phyloP scores from a whole-genome alignment of 2,329 filamentous ascomycete genomes.

The Niveomyces coronatus region DNA sequence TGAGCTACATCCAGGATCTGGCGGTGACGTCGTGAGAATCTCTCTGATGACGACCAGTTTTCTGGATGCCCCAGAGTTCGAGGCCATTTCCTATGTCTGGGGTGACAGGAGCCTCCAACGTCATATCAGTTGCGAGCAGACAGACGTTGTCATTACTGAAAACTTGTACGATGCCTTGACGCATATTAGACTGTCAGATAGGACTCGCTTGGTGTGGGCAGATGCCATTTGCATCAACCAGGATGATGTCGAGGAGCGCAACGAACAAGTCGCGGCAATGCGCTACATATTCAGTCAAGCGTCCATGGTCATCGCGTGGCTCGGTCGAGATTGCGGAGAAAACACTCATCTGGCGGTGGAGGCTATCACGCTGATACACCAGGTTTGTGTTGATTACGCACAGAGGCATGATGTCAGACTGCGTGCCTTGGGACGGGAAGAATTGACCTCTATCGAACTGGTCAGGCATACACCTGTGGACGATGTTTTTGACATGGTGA shows the following conservation, averaged over 20 bases:
- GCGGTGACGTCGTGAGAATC: neutral
- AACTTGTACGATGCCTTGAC: neutral
- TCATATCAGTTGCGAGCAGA: neutral
- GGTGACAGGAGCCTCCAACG: neutral
- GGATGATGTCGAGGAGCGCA: neutral
- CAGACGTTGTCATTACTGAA: neutral
- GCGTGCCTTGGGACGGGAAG: neutral
- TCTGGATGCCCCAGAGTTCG: neutral
- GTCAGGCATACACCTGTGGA: neutral
- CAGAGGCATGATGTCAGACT: neutral
- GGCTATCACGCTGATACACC: neutral
- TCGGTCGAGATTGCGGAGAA: neutral
- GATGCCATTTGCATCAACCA: neutral
- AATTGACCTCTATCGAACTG: neutral
- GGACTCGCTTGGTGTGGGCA: neutral
- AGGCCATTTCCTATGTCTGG: neutral
- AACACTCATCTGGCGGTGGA: neutral
- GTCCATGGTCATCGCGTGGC: neutral
- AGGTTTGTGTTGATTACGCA: neutral
- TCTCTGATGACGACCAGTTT: neutral
- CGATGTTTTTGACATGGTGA: neutral
- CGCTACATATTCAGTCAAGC: neutral
- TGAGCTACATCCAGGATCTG: neutral
- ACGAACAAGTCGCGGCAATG: neutral
- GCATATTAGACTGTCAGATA: neutral